A percentile compares a stretch with the other conserved stretches of the same genome.
phyloP scores from a whole-genome alignment of 139 green algal species.

The Dunaliella primolecta region DNA sequence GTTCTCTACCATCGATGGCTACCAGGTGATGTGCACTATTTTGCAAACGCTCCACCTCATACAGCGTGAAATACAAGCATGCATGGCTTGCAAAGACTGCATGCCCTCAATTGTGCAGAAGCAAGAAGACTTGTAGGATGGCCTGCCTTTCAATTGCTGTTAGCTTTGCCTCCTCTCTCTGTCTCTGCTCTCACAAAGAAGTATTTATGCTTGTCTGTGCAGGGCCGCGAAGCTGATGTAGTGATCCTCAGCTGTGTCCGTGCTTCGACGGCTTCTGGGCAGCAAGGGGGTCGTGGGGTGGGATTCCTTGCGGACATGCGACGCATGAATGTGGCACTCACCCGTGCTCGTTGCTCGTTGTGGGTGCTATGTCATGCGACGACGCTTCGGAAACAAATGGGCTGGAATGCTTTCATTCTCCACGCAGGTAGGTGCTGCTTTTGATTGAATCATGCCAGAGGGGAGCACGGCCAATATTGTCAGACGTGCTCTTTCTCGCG shows the following conservation, averaged over 20 bases:
- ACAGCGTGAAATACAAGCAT: neutral
- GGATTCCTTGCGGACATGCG: neutral
- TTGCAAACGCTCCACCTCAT: neutral
- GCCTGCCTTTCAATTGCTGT: too few species aligned
- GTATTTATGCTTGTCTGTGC: neutral
- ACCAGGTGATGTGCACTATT: constrained; percentile 41
- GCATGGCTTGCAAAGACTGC: too few species aligned
- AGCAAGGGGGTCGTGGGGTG: neutral
- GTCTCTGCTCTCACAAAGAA: neutral
- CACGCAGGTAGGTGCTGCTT: too few species aligned
- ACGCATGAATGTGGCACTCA: constrained; percentile 77
- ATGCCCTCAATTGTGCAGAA: too few species aligned
- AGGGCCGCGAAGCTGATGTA: constrained; percentile 66
- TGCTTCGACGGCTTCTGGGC: constrained; percentile 16
- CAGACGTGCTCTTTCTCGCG: too few species aligned
- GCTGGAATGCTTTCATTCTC: neutral
- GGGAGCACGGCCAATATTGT: too few species aligned
- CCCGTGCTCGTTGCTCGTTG: constrained; percentile 52
- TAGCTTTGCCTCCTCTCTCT: too few species aligned
- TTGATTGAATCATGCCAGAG: too few species aligned
- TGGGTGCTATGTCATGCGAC: constrained; percentile 20
- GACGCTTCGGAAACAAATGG: neutral
- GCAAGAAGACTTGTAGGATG: too few species aligned
- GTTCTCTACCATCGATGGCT: constrained; percentile 66
- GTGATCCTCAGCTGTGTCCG: constrained; percentile 68